Evolutionary conservation across 164 flowering plant genomes (phyloP), one percentile per base, ranked within the genome.

Genomic region (Berberis vulgaris): DNA sequence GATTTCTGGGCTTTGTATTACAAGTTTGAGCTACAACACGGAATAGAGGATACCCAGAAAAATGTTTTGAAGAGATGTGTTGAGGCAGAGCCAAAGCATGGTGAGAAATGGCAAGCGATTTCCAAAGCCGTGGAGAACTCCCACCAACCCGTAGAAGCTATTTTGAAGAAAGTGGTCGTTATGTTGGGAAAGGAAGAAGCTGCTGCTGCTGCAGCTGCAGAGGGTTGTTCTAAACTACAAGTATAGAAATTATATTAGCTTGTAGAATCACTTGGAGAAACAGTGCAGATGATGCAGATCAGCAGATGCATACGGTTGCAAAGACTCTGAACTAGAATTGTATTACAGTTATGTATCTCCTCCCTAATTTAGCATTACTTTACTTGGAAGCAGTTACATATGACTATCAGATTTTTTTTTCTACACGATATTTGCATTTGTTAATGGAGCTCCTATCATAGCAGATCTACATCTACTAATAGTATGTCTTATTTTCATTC

Each of bases 101-200:
- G 97, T 45, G 94, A 85, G 76, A 80, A 73, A 73, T 93, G 96
- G 97, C 91, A 85, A 50, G 77, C 74, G 1, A 71, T 86, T 53
- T 78, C 96, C 4, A 90, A 93, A 79, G 98, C 94, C 42, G 88
- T 87, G 60, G 96, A 93, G 78, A 90, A 93, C 62, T 83, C 97
- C 62, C 98, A 93, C 74, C 91, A 78, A 65, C 81, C 95, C 38
- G 76, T 79, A 10, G 95, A 90, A 69, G 82, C 84, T 60, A 87
- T 91, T 54, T 75, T 94, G 79, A 94, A 87, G 83, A 94, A 90
- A 73, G 86, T 75, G 8, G 96, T 84, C 40, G 83, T 83, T 63
- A 84, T 79, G 8, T 72, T 86, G 55, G 95, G 91, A 43, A 88
- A 81, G 77, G 96, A 94, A 67, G 94, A 84, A 76, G 74, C 44